Conservation (phyloP, 1,284 basidiomycete species). For the Microbotryum scabiosae region DNA sequence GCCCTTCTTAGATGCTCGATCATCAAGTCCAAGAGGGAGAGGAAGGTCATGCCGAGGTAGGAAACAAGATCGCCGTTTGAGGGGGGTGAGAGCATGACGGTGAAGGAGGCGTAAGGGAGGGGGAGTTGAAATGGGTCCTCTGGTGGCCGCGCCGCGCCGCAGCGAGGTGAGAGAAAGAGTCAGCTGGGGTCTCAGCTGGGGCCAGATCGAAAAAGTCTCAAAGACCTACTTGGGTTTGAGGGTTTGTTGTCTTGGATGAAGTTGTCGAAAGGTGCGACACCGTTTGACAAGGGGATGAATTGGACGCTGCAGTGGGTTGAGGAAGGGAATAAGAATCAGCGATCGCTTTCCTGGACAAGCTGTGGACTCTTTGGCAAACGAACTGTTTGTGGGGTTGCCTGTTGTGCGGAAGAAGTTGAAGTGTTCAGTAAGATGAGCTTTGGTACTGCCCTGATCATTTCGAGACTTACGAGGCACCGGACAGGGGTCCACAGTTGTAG, state of each 20-base stretch:
- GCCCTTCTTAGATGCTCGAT: conserved; percentile 33
- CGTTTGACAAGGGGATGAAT: conserved; percentile 30
- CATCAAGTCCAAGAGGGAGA: conserved; percentile 32
- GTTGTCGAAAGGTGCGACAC: conserved; percentile 27
- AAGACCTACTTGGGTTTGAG: conserved; percentile 15
- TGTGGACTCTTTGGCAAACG: neutral
- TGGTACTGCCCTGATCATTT: too few species aligned
- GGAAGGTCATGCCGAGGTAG: conserved; percentile 24
- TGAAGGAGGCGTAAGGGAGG: conserved; percentile 31
- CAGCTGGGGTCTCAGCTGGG: neutral
- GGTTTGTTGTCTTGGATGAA: conserved; percentile 26
- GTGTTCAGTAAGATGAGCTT: neutral
- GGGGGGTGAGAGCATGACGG: conserved; percentile 1
- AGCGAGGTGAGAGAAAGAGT: neutral
- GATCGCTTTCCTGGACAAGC: neutral
- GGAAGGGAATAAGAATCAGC: neutral
- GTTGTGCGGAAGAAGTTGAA: neutral
- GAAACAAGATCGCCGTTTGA: conserved; percentile 5
- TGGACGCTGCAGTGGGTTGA: conserved; percentile 23
- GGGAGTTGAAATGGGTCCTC: conserved; percentile 23
- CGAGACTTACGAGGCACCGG: conserved; percentile 22
- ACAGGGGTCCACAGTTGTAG: conserved; percentile 31
- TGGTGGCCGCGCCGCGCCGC: neutral
- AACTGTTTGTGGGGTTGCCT: conserved; percentile 34
- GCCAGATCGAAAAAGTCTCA: neutral